phyloP scores from a whole-genome alignment of 2,329 filamentous ascomycete genomes.

The Fusarium pseudoanthophilum region DNA sequence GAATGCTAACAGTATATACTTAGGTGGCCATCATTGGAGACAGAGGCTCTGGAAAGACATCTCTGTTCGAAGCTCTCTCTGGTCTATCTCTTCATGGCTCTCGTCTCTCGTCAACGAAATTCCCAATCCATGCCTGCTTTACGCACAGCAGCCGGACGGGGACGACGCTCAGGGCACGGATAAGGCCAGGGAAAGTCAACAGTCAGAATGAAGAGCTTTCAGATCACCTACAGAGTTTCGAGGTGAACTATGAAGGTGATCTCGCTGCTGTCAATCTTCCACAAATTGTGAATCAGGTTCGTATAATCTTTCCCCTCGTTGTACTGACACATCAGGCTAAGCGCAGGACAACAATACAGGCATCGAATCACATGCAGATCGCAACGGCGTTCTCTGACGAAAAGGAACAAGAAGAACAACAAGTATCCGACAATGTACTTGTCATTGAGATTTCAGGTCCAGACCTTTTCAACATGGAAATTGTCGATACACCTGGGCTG shows the following conservation, averaged over 20 bases:
- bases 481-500: neutral
- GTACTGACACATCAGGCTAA: fast-evolving
- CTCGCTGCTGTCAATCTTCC: neutral
- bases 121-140: neutral
- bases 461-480: neutral
- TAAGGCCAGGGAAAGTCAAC: neutral
- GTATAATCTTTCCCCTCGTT: fast-evolving
- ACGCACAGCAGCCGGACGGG: neutral
- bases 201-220: neutral
- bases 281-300: neutral
- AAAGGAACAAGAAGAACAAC: neutral
- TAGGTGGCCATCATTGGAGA: neutral
- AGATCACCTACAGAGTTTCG: neutral
- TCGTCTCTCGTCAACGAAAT: neutral
- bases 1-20: neutral
- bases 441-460: neutral
- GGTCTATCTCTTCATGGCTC: neutral
- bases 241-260: neutral
- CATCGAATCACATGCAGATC: neutral
- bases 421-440: neutral
- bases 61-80: neutral
- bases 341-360: fast-evolving
- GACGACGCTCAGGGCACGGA: neutral
- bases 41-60: neutral
- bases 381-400: neutral